A percentile compares a stretch with the other conserved stretches of the same genome.
Conservation (phyloP, 1,139 yeast species). For the Geotrichum phurueaensis region DNA sequence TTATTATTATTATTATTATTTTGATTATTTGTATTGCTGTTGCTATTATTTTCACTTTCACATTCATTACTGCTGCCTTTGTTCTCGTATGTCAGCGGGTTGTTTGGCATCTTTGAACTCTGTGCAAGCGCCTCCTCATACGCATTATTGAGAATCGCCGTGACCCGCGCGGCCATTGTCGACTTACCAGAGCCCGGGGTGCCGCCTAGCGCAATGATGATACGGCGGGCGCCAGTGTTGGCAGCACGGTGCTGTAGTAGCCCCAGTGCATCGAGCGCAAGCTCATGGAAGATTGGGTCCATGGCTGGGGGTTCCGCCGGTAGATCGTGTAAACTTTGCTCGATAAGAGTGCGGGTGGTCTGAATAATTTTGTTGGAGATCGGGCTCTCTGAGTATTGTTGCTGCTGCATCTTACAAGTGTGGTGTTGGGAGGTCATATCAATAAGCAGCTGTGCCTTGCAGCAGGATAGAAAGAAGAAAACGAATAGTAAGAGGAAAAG, state of each 20-base stretch:
- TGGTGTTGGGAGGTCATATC: no score
- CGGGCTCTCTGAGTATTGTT: not conserved
- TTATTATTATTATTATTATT: not conserved
- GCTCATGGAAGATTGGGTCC: not conserved
- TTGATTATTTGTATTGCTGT: not conserved
- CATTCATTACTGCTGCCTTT: not conserved
- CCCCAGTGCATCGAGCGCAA: not conserved
- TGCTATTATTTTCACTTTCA: not conserved
- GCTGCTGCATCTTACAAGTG: not conserved
- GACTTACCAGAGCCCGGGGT: constrained; percentile 11
- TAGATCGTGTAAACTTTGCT: not conserved
- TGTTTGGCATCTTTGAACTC: not conserved
- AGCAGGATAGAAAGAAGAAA: not conserved
- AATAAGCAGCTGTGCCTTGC: no score
- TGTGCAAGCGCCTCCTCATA: not conserved
- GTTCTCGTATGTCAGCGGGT: not conserved
- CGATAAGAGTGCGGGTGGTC: not conserved
- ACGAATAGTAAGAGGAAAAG: not conserved
- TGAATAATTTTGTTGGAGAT: not conserved
- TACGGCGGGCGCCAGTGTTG: not conserved
- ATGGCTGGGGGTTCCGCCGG: not conserved
- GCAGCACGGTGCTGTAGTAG: not conserved
- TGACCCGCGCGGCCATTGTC: not conserved
- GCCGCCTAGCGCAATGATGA: not conserved
- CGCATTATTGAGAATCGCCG: not conserved